These are phyloP conservation scores for Epichloe festucae DNA, from an alignment of 2,329 filamentous ascomycete genomes.

Conservation along the genomic window DNA sequence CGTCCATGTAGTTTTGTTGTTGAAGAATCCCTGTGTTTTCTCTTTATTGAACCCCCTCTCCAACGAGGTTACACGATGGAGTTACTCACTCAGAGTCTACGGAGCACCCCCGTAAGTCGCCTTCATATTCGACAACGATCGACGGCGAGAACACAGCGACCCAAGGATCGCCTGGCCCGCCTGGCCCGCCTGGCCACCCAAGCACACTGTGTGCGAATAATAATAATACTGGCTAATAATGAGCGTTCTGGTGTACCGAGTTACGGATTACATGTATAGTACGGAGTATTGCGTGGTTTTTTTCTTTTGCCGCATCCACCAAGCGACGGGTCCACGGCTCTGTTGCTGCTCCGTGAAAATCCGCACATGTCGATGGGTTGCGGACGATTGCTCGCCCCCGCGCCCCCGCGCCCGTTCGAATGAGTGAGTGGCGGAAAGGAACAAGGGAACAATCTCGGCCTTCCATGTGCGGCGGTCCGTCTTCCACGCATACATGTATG, in stretches of 20 bases:
- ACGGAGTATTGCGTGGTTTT: not conserved
- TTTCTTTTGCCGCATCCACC: not conserved
- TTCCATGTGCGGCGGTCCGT: slow-evolving; percentile 14
- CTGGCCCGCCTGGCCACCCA: too few species aligned
- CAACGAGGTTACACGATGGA: not conserved
- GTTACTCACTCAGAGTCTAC: too few species aligned
- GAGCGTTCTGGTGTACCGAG: too few species aligned
- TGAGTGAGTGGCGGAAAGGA: not conserved
- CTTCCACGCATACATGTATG: slow-evolving; percentile 10
- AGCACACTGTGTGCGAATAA: too few species aligned
- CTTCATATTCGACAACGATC: not conserved
- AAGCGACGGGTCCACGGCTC: not conserved
- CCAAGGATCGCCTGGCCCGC: not conserved
- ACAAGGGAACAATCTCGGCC: slow-evolving; percentile 8
- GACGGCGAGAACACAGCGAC: not conserved
- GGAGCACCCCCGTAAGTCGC: not conserved
- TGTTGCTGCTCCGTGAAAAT: not conserved
- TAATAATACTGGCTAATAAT: too few species aligned
- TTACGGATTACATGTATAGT: not conserved
- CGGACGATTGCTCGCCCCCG: not conserved
- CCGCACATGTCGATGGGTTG: not conserved
- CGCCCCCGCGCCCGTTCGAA: not conserved
- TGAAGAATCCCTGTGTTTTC: not conserved
- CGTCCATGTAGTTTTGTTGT: too few species aligned
- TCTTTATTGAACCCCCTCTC: too few species aligned